Base-by-base conservation (phyloP, 176 grass and related monocot species). In the Saccharum officinarum region DNA sequence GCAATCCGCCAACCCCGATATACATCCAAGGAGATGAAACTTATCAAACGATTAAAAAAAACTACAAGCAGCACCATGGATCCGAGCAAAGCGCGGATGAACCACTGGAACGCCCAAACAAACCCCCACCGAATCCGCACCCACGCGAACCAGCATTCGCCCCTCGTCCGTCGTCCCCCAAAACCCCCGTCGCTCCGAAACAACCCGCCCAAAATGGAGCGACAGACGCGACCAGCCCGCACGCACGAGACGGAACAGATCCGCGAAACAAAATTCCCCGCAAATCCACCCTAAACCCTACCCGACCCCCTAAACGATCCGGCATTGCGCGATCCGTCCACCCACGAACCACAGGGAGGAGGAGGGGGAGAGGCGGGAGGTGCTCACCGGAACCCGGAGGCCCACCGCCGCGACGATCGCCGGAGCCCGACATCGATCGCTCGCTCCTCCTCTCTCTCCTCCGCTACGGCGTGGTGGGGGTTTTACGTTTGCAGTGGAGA, bases 301-400 rank as follows among this genome's bases (percentile, higher is more conserved):
- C 46, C 30, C 5, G 55, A 2, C 1, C 9, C 4, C 16, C 79
- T 4, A 41, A 15, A 54, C 9, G 67, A 59, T 40, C 80, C 34
- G 67, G 20, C 84, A 87, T 90, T 75, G 80, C 84, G 31, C 6
- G 46, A 83, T 15, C 18, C 75, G 31, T 8, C 61, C 22, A 39
- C 62, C 11, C 13, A 33, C 0, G 1, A 34, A 17, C 17, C 39
- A 11, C 28, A 12, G 45, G 9, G 17, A 61, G 68, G 10, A n/a
- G 16, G 10, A 17, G 11, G 0, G 75, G 45, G 14, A 12, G 57
- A 30, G 8, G 5, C 10, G 79, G 38, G 13, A 12, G 20, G 31
- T 1, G n/a, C 75, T 91, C 69, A 91, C 89, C 70, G 49, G 89
- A 25, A 13, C 8, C 81, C 2, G 79, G 22, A 57, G 66, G 4